Percentiles rank a stretch among this genome's conserved stretches.
Evolutionary conservation across 306 rosid genomes (phyloP).

Genomic region (Ormosia semicastrata): DNA sequence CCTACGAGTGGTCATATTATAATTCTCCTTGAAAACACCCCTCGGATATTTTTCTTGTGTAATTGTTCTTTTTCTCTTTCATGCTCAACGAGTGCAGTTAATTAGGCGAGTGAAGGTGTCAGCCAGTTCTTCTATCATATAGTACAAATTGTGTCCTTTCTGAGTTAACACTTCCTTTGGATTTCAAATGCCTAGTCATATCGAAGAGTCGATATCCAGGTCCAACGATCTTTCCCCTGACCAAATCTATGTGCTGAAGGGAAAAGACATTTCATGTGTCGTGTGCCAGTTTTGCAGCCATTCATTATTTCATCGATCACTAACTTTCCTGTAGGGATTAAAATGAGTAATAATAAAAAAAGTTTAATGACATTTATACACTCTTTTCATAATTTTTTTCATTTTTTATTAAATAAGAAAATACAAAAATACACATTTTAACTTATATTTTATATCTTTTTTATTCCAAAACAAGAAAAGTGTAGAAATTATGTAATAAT

Average conservation of each 20-base stretch:
- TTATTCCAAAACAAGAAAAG: too few species aligned
- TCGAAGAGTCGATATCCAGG: neutral
- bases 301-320: neutral
- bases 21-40: neutral
- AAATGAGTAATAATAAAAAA: neutral
- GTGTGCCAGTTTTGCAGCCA: neutral
- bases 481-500: too few species aligned
- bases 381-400: too few species aligned
- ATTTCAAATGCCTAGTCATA: neutral
- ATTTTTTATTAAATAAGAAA: too few species aligned
- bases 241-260: neutral
- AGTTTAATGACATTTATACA: too few species aligned
- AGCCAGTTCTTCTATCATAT: neutral
- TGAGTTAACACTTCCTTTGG: neutral
- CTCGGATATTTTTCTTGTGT: neutral
- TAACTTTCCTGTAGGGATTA: slow-evolving; percentile 4
- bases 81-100: slow-evolving; percentile 10
- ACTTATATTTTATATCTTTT: too few species aligned
- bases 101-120: neutral
- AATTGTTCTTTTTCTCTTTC: neutral
- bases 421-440: too few species aligned
- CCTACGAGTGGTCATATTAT: too few species aligned
- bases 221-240: neutral
- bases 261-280: slow-evolving; percentile 25
- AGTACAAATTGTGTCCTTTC: slow-evolving; percentile 9